A percentile compares a stretch with the other conserved stretches of the same genome.
These are phyloP conservation scores for Russula virescens DNA, from an alignment of 768 basidiomycete genomes.

Conservation along the genomic window DNA sequence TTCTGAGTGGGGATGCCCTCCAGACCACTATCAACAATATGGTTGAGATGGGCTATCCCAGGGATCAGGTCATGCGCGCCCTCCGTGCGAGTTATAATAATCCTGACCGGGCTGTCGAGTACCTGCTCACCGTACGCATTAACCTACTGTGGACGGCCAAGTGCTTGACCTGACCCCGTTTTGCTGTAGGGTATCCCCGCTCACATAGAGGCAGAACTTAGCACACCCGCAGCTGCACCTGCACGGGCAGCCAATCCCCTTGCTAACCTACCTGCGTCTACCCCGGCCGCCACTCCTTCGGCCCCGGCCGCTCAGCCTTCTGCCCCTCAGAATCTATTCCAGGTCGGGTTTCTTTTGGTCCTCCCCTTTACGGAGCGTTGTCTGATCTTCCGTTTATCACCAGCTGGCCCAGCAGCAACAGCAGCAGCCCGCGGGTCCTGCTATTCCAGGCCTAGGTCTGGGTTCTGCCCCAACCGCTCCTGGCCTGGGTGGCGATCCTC, in stretches of 20 bases:
- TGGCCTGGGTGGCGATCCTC: slow-evolving; percentile 50
- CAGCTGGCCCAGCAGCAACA: slow-evolving; percentile 72
- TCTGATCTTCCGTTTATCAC: neutral
- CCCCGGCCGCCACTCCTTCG: slow-evolving; percentile 32
- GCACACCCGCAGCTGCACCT: slow-evolving; percentile 32
- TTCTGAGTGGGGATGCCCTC: slow-evolving; percentile 71
- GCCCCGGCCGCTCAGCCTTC: slow-evolving; percentile 33
- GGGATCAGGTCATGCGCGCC: slow-evolving; percentile 78
- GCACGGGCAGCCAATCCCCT: too few relatives aligned
- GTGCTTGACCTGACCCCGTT: slow-evolving; percentile 17
- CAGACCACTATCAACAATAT: slow-evolving; percentile 77
- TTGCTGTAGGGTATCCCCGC: slow-evolving; percentile 68
- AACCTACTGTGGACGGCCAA: neutral
- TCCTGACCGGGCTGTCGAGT: slow-evolving; percentile 97
- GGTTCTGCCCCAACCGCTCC: slow-evolving; percentile 26
- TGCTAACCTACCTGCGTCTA: too few relatives aligned
- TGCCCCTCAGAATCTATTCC: slow-evolving; percentile 80
- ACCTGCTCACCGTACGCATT: slow-evolving; percentile 77
- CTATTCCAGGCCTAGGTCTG: slow-evolving; percentile 28
- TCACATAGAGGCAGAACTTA: slow-evolving; percentile 51
- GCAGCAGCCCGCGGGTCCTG: slow-evolving; percentile 32
- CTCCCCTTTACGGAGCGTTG: neutral
- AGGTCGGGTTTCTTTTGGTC: slow-evolving; percentile 39
- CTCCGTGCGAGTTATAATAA: slow-evolving; percentile 95
- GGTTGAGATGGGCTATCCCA: slow-evolving; percentile 90